Conservation (phyloP, 192 early-diverging fungal species). For the Piromyces finnis region DNA sequence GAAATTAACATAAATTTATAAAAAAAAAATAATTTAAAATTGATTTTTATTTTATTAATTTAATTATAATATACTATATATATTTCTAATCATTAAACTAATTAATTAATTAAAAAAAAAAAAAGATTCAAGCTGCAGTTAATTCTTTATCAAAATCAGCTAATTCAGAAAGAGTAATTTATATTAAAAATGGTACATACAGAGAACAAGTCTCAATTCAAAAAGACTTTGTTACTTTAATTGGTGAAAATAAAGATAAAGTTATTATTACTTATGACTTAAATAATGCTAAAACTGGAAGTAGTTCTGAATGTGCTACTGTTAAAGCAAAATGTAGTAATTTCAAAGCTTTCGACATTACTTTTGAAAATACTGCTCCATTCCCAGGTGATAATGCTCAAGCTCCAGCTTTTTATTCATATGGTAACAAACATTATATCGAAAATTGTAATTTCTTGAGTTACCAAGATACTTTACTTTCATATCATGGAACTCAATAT, state of each 20-base stretch:
- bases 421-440: no score
- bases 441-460: no score
- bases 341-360: slow-evolving; percentile 3
- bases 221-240: not conserved
- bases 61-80: no score
- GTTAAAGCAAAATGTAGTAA: not conserved
- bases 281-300: not conserved
- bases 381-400: not conserved
- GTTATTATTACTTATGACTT: not conserved
- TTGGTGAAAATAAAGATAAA: not conserved
- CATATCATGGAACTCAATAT: no score
- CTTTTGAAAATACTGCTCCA: slow-evolving; percentile 1
- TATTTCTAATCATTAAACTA: no score
- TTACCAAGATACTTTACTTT: no score
- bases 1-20: no score
- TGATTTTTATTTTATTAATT: no score
- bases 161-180: not conserved
- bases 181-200: slow-evolving; percentile 1
- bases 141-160: not conserved
- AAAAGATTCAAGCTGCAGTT: not conserved
- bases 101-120: no score
- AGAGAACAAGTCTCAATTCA: not conserved
- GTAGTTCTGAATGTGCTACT: not conserved
- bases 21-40: no score
- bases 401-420: not conserved